Conservation (phyloP, 1,139 yeast species). For the Debaryomyces coudertii region DNA sequence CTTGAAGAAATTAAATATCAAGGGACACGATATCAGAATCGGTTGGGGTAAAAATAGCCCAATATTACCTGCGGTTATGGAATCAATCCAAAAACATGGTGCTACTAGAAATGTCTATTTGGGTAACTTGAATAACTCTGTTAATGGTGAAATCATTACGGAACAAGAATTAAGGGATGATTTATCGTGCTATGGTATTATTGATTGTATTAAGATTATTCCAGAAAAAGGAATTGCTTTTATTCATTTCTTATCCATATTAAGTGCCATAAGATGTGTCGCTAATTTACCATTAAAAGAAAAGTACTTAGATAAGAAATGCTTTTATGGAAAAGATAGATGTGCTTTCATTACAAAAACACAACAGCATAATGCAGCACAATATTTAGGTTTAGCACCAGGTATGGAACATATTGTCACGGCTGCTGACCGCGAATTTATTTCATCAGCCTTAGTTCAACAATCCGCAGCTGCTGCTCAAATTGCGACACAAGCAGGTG, state of each 20-base stretch:
- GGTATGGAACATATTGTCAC: conserved; percentile 85
- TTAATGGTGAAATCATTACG: conserved; percentile 51
- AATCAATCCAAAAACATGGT: conserved; percentile 79
- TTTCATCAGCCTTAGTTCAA: conserved; percentile 61
- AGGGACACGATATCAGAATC: conserved; percentile 61
- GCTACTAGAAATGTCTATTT: conserved; percentile 92
- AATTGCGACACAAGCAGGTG: conserved; percentile 74
- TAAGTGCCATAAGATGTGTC: conserved; percentile 62
- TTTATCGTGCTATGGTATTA: conserved; percentile 53
- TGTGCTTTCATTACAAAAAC: conserved; percentile 84
- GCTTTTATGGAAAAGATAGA: conserved; percentile 65
- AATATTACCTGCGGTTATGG: conserved; percentile 67
- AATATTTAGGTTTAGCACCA: conserved; percentile 87
- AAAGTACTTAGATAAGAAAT: conserved; percentile 57
- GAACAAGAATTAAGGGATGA: conserved; percentile 59
- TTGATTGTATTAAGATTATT: conserved; percentile 59
- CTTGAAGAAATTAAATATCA: conserved; percentile 56
- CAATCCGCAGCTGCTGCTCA: conserved; percentile 75
- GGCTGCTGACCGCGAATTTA: conserved; percentile 74
- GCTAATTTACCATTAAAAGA: conserved; percentile 57
- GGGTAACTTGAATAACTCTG: conserved; percentile 64
- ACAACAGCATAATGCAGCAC: conserved; percentile 97
- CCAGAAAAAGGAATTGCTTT: conserved; percentile 65
- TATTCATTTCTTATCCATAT: conserved; percentile 59
- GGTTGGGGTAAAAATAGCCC: conserved; percentile 74